Percentiles rank a stretch among this genome's conserved stretches.
Conservation (phyloP, 176 grass and related monocot genomes). For the Luzula sylvatica region DNA sequence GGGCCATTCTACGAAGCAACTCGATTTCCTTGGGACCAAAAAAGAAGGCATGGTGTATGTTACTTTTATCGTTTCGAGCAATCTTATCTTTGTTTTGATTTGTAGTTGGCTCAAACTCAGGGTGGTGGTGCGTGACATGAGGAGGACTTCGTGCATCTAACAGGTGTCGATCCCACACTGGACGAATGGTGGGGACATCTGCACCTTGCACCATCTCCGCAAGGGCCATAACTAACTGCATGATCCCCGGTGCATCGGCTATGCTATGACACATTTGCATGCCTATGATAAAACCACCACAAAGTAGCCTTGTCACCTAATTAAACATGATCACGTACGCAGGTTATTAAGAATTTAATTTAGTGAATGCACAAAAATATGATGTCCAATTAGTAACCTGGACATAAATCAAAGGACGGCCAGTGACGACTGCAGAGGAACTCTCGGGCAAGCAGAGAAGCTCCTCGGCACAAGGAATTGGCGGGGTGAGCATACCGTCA, state of each 20-base stretch:
- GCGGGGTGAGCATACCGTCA: constrained; percentile 41
- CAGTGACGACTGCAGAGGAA: constrained; percentile 30
- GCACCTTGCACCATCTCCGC: constrained; percentile 25
- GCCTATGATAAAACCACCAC: constrained; percentile 41
- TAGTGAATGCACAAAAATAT: not conserved
- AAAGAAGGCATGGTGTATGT: constrained; percentile 14
- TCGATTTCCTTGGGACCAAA: not conserved
- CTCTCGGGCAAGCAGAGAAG: constrained; percentile 32
- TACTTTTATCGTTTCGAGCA: not conserved
- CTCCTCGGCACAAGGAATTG: constrained; percentile 45
- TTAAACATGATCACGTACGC: not conserved
- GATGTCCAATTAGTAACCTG: constrained; percentile 16
- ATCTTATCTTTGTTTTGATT: not conserved
- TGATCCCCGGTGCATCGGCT: constrained; percentile 26
- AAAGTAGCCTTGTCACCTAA: constrained; percentile 49
- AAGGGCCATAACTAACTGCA: constrained; percentile 28
- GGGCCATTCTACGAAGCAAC: not conserved
- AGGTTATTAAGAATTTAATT: not conserved
- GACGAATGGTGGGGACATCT: not conserved
- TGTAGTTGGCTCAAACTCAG: constrained; percentile 13
- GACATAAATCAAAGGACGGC: constrained; percentile 37
- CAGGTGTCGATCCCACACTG: constrained; percentile 40
- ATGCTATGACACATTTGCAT: constrained; percentile 35
- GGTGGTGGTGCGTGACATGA: constrained; percentile 19
- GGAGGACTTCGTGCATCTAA: constrained; percentile 27